A percentile compares a stretch with the other conserved stretches of the same genome.
phyloP scores from a whole-genome alignment of 495 filamentous ascomycete genomes.

The Penicillium silybi region DNA sequence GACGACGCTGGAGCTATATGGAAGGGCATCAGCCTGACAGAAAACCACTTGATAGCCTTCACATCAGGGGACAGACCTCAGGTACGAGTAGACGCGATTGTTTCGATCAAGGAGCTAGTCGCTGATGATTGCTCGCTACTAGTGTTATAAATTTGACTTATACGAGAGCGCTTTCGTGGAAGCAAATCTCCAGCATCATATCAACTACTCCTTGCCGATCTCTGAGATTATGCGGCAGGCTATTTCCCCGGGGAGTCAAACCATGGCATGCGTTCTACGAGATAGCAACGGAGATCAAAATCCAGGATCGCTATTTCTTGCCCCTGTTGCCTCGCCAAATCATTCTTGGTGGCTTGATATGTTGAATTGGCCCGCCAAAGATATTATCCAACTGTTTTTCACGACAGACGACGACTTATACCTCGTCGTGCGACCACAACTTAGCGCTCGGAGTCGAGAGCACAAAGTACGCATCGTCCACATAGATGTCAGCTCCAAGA shows the following conservation, averaged over 20 bases:
- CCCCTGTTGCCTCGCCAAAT: neutral
- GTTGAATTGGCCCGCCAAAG: conserved; percentile 18
- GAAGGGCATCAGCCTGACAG: conserved; percentile 5
- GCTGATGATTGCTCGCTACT: neutral
- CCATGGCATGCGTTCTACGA: conserved; percentile 16
- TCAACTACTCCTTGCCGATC: neutral
- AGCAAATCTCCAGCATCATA: neutral
- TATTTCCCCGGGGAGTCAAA: conserved; percentile 27
- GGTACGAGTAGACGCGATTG: neutral
- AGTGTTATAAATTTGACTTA: conserved; percentile 8
- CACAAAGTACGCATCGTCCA: conserved; percentile 5
- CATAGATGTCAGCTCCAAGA: neutral
- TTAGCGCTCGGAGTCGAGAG: conserved; percentile 9
- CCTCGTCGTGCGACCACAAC: conserved; percentile 23
- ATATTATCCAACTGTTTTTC: conserved; percentile 24
- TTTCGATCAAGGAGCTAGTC: no score
- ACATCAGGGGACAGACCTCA: neutral
- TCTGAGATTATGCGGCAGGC: conserved; percentile 21
- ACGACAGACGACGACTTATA: conserved; percentile 20
- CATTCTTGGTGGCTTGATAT: neutral
- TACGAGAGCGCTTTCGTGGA: neutral
- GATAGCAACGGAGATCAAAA: conserved; percentile 5
- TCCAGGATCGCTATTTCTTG: conserved; percentile 2
- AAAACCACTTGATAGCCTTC: conserved; percentile 3
- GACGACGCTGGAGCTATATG: neutral